A percentile compares a stretch with the other conserved stretches of the same genome.
Evolutionary conservation across 495 filamentous ascomycete species (phyloP).

Genomic region (Stereocaulon alpinum): DNA sequence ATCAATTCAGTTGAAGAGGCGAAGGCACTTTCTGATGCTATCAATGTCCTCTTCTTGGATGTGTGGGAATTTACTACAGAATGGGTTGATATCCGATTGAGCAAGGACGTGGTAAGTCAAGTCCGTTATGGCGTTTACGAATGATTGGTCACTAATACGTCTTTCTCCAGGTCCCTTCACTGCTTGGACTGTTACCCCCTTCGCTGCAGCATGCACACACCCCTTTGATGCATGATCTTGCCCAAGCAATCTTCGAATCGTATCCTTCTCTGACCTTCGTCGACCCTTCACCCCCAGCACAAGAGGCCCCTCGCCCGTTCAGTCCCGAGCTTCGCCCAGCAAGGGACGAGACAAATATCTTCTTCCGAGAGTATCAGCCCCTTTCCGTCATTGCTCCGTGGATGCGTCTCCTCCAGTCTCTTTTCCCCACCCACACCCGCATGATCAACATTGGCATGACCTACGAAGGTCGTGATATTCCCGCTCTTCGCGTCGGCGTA

Average conservation of each 20-base stretch:
- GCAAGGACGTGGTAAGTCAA: slow-evolving; percentile 60
- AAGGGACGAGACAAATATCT: slow-evolving; percentile 47
- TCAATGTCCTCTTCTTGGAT: slow-evolving; percentile 70
- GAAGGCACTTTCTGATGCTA: slow-evolving; percentile 58
- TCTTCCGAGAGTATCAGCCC: slow-evolving; percentile 83
- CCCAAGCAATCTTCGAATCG: slow-evolving; percentile 63
- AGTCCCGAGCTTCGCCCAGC: slow-evolving; percentile 28
- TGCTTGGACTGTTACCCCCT: slow-evolving; percentile 69
- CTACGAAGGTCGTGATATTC: slow-evolving; percentile 79
- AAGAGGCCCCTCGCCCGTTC: slow-evolving; percentile 28
- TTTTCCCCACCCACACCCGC: slow-evolving; percentile 72
- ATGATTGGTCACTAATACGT: background rate
- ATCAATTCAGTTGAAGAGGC: slow-evolving; percentile 61
- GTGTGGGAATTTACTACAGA: slow-evolving; percentile 78
- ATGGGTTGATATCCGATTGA: slow-evolving; percentile 79
- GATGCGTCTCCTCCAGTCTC: slow-evolving; percentile 80
- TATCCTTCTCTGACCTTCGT: slow-evolving; percentile 44
- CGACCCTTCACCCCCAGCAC: slow-evolving; percentile 21
- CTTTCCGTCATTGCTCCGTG: slow-evolving; percentile 68
- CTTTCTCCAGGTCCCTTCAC: slow-evolving; percentile 49
- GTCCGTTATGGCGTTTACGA: background rate
- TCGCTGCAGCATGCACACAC: slow-evolving; percentile 65
- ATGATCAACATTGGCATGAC: slow-evolving; percentile 68
- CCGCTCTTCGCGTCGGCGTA: slow-evolving; percentile 68
- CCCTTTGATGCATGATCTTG: slow-evolving; percentile 70